Evolutionary conservation across 345 rosid genomes (phyloP).

Genomic region (Durio zibethinus): DNA sequence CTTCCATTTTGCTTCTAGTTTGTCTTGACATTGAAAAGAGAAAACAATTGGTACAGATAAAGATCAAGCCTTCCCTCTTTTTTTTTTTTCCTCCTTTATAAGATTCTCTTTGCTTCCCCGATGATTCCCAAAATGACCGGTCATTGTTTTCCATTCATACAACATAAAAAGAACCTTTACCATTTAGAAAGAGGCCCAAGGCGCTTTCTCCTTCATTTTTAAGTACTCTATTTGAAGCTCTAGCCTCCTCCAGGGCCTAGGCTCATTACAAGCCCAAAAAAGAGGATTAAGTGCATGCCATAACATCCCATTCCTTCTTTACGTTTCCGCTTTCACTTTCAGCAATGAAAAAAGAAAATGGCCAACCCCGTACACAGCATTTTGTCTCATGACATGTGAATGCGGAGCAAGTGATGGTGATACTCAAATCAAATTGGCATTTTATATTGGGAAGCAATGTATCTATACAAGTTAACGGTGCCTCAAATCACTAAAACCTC

Average conservation of each 20-base stretch:
- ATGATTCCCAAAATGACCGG: not conserved
- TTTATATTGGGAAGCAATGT: slow-evolving; percentile 20
- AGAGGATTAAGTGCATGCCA: too few species aligned
- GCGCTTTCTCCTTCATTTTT: not conserved
- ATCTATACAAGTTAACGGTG: slow-evolving; percentile 35
- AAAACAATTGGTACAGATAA: not conserved
- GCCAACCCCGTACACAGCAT: too few species aligned
- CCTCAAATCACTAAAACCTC: slow-evolving; percentile 14
- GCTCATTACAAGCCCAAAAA: not conserved
- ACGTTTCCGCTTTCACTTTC: too few species aligned
- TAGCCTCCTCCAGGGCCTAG: not conserved
- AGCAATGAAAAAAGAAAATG: too few species aligned
- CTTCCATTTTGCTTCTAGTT: not conserved
- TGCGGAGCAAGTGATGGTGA: not conserved
- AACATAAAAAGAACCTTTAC: not conserved
- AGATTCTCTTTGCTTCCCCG: not conserved
- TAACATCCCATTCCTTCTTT: not conserved
- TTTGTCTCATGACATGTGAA: not conserved
- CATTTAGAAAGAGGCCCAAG: not conserved
- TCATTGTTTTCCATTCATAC: not conserved
- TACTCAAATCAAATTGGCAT: slow-evolving; percentile 8
- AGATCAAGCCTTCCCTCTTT: not conserved
- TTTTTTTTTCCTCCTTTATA: not conserved
- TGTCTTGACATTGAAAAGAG: not conserved
- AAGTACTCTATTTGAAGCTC: not conserved